Evolutionary conservation across 805 yeast species (phyloP).

Genomic region (Deakozyma indianensis): DNA sequence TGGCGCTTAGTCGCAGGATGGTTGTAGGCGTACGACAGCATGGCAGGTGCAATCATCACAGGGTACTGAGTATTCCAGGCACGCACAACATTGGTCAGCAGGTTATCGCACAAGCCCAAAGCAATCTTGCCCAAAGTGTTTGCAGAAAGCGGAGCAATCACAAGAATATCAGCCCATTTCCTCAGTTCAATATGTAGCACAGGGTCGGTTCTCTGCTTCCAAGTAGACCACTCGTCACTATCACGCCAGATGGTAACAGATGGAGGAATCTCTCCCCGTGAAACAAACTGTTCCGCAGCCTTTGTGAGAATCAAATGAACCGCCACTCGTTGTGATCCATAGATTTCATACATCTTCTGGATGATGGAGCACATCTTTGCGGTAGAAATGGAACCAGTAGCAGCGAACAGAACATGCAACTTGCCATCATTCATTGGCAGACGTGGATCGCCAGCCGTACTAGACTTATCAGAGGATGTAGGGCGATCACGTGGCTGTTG

Average conservation of each 20-base stretch:
- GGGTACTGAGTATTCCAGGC: constrained; percentile 95
- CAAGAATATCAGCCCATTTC: constrained; percentile 89
- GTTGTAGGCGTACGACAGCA: constrained; percentile 86
- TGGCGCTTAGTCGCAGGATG: constrained; percentile 81
- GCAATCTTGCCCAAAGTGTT: constrained; percentile 84
- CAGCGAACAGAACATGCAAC: constrained; percentile 71
- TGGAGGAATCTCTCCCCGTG: constrained; percentile 41
- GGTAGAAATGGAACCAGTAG: constrained; percentile 80
- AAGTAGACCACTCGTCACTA: constrained; percentile 85
- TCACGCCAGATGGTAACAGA: constrained; percentile 86
- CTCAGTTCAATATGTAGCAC: constrained; percentile 89
- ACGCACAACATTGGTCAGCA: constrained; percentile 76
- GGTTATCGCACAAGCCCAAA: constrained; percentile 82
- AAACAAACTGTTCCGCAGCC: constrained; percentile 69
- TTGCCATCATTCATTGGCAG: constrained; percentile 76
- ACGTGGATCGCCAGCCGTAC: constrained; percentile 46
- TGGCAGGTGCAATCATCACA: constrained; percentile 82
- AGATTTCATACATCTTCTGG: constrained; percentile 66
- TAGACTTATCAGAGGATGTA: constrained; percentile 23
- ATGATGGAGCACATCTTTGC: constrained; percentile 67
- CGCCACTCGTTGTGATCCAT: constrained; percentile 57
- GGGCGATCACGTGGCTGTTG: neutral
- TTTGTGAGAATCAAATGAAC: constrained; percentile 79
- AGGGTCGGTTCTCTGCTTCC: constrained; percentile 75
- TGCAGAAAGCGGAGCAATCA: constrained; percentile 91